Base-by-base conservation (phyloP, 805 yeast genomes). In the Metschnikowia noctiluminum region DNA sequence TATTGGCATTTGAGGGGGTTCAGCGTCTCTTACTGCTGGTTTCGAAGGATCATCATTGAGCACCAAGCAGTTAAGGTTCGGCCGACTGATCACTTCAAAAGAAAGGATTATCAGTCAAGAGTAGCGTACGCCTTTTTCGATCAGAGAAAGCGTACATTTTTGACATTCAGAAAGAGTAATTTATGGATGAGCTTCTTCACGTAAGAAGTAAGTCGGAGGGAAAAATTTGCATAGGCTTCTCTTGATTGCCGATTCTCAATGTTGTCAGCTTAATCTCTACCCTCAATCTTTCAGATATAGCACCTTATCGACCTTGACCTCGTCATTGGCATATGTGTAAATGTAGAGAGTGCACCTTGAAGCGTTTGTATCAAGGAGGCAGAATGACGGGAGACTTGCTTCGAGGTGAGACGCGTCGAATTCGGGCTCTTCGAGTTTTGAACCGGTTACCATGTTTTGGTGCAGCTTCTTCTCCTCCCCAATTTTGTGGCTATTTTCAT, bases 251-350 rank as follows among this genome's bases (percentile, higher is more conserved):
- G 4, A 10, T 27, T 16, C 42, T 39, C 28, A 28, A 15, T 27
- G 7, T 36, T 5, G 7, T n/a, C 14, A 21, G 28, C 12, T 30
- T 13, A 8, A 13, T 35, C 7, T 31, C 41, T 30, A 4, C 1
- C 13, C 34, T 27, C 46, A 57, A 45, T 68, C 67, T 48, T 69
- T 69, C 50, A 63, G 66, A 53, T 69, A 71, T 42, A 67, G 65
- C 35, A 89, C 86, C 67, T 90, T 90, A 63, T 92, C 97, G 15
- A 94, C 97, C 63, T 87, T 88, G 32, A 94, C 91, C 50, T 89
- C 96, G 1, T 84, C 89, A 53, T 83, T 84, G 37, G 86, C 73
- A 58, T 84, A 74, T 10, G 94, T 87, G 73, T 94, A 94, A 51
- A 94, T 86, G 68, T 87, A 94, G 28, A 91, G 73, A 1, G 91